phyloP scores from a whole-genome alignment of 2,329 filamentous ascomycete species.

The Chrysoporthe puriensis region DNA sequence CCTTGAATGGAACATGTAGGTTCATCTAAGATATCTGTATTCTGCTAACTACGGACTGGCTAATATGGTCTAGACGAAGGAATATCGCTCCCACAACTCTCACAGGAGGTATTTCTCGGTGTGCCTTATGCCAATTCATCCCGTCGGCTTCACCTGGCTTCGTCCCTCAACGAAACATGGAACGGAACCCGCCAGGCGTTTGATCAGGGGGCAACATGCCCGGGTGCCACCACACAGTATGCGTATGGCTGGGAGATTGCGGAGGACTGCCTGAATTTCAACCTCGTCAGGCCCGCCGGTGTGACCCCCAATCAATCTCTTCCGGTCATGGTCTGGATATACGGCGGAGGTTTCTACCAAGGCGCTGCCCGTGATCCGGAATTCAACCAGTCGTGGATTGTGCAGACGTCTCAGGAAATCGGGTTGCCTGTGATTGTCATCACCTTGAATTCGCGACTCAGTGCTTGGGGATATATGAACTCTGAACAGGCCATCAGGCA shows the following conservation, averaged over 20 bases:
- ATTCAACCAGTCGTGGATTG: conserved; percentile 15
- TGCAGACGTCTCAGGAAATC: conserved; percentile 11
- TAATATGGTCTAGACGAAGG: not conserved
- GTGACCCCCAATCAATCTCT: not conserved
- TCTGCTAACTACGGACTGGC: not conserved
- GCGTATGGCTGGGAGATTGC: conserved; percentile 36
- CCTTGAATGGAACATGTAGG: conserved; percentile 10
- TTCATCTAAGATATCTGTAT: not conserved
- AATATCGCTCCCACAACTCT: conserved; percentile 3
- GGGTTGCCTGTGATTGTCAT: conserved; percentile 9
- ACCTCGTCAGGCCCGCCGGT: conserved; percentile 39
- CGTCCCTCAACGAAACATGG: conserved; percentile 12
- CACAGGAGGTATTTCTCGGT: conserved; percentile 6
- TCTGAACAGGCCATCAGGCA: conserved; percentile 11
- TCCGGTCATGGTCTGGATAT: conserved; percentile 22
- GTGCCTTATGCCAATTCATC: conserved; percentile 10
- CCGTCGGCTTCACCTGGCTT: conserved; percentile 10
- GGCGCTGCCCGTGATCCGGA: conserved; percentile 2
- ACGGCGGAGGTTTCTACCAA: conserved; percentile 14
- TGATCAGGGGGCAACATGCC: conserved; percentile 2
- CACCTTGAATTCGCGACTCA: conserved; percentile 7
- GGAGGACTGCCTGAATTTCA: conserved; percentile 43
- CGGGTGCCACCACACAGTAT: not conserved
- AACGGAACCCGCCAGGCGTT: not conserved
- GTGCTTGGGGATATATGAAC: conserved; percentile 15